These are phyloP conservation scores for Teratosphaeria epicoccoides DNA, from an alignment of 2,329 filamentous ascomycete species.

Conservation along the genomic window DNA sequence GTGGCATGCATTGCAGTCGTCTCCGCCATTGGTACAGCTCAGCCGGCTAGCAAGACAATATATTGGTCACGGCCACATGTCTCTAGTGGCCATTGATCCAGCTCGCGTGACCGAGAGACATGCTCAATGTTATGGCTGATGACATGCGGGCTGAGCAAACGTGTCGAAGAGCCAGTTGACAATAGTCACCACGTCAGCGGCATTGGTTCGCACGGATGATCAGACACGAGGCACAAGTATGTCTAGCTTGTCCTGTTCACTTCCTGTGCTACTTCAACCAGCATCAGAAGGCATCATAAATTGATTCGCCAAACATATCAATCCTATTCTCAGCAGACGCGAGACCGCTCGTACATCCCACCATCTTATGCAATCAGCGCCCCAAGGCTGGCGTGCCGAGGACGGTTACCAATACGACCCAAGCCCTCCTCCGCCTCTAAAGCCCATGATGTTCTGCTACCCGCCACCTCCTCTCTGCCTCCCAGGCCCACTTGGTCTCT, in stretches of 20 bases:
- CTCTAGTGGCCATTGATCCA: not conserved
- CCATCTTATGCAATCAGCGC: not conserved
- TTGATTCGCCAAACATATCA: too few relatives aligned
- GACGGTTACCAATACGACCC: conserved; percentile 2
- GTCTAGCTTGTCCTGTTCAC: not conserved
- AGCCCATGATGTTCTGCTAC: not conserved
- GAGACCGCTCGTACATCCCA: not conserved
- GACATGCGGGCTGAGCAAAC: not conserved
- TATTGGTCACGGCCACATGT: not conserved
- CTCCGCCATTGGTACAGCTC: not conserved
- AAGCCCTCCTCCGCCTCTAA: not conserved
- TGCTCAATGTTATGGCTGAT: not conserved
- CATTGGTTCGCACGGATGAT: not conserved
- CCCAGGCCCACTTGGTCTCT: conserved; percentile 3
- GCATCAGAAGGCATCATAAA: not conserved
- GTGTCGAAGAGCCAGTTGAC: not conserved
- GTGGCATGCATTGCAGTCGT: not conserved
- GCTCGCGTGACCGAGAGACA: not conserved
- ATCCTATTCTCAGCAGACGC: not conserved
- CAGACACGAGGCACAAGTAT: not conserved
- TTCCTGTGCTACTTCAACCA: not conserved
- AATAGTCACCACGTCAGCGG: not conserved
- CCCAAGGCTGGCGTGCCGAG: conserved; percentile 6
- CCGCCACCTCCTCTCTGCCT: conserved; percentile 1
- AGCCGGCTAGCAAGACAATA: not conserved